Evolutionary conservation across 1,284 basidiomycete genomes (phyloP), one percentile per base, ranked within the genome.

Genomic region (Apiotrichum montevideense): DNA sequence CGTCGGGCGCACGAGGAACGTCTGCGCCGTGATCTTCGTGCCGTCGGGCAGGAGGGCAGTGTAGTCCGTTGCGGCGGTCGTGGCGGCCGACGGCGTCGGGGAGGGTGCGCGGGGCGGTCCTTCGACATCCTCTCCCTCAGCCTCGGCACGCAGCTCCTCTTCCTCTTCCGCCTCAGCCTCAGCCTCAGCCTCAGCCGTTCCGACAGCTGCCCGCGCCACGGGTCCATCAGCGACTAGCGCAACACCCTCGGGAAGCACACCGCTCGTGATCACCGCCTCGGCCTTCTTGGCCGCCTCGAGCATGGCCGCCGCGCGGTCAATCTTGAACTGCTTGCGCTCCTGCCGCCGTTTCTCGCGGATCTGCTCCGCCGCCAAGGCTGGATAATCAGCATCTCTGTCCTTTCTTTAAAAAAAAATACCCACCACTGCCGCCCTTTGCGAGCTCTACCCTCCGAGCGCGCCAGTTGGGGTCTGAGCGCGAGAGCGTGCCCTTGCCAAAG

Each of bases 401-500:
- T n/a, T 39, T 29, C 39, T 14, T 14, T 13, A 13, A 48, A 6
- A 6, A 14, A 4, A 10, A 3, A 5, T 7, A 73, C 74, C 73
- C 58, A 74, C 73, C 65, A 63, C 72, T 56, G 52, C 75, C 66
- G 54, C 74, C 63, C 57, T 68, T 68, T 75, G 79, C 74, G n/a
- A 84, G 79, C 68, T 88, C 89, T 42, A 87, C 78, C 64, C 87
- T 85, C 58, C 89, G 80, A 37, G 83, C 83, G 62, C 86, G 79
- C 96, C 95, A 99, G 49, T 85, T 92, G 1, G 95, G 95, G 74
- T 98, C 96, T 73, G 90, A 95, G 54, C 96, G 78, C 40, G 89
- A 93, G 49, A 98, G 78, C 67, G 87, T 87, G 1, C 96, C 96
- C 74, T 98, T 98, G 21, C 96, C 95, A 73, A 98, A 98, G 79